A percentile compares a stretch with the other conserved stretches of the same genome.
Conservation (phyloP, 1,284 basidiomycete genomes). For the Apiotrichum gamsii region DNA sequence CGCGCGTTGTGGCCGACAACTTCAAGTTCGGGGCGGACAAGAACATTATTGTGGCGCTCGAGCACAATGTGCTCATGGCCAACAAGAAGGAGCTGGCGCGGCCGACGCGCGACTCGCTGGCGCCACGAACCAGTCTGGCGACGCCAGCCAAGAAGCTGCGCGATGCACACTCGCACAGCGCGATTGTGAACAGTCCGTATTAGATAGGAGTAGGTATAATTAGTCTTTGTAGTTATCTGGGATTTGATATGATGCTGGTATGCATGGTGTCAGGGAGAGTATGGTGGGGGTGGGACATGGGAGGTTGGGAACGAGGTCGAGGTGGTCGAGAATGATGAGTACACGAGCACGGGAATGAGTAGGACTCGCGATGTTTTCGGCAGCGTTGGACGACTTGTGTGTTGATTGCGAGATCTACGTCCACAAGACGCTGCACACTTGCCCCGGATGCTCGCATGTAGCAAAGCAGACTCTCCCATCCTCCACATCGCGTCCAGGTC, state of each 20-base stretch:
- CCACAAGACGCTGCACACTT: conserved; percentile 66
- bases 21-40: conserved; percentile 94
- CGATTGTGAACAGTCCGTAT: conserved; percentile 43
- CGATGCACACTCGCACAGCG: conserved; percentile 25
- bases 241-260: too few relatives aligned
- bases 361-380: too few relatives aligned
- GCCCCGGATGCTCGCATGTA: conserved; percentile 51
- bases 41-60: conserved; percentile 90
- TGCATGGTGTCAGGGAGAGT: too few relatives aligned
- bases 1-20: conserved; percentile 89
- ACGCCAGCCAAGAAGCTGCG: conserved; percentile 32
- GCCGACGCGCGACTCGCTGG: conserved; percentile 11
- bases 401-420: conserved; percentile 69
- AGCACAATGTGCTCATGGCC: conserved; percentile 87
- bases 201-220: conserved; percentile 14
- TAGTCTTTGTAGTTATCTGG: conserved; percentile 4
- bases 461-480: not conserved
- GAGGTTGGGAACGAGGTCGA: too few relatives aligned
- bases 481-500: too few relatives aligned
- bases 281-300: too few relatives aligned
- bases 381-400: conserved; percentile 59
- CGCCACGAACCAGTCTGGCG: conserved; percentile 8
- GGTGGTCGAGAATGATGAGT: too few relatives aligned
- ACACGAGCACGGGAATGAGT: too few relatives aligned
- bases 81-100: conserved; percentile 81